phyloP scores from a whole-genome alignment of 305 asterid species.

The Salvia sclarea region DNA sequence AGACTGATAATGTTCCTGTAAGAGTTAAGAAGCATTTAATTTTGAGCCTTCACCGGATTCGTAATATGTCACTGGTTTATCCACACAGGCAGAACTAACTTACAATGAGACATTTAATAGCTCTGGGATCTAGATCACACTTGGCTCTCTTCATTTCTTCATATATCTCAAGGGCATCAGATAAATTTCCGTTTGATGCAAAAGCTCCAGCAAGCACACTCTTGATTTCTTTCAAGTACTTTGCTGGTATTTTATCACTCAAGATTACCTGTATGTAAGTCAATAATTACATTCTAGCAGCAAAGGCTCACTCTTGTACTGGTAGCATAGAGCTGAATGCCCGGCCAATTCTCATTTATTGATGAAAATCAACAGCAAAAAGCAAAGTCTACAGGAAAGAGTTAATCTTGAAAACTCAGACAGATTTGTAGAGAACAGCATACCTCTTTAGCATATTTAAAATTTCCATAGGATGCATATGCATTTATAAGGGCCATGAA shows the following conservation, averaged over 20 bases:
- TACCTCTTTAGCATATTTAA: constrained; percentile 83
- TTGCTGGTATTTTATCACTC: constrained; percentile 49
- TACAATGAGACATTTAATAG: constrained; percentile 69
- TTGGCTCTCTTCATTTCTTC: constrained; percentile 62
- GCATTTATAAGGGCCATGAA: constrained; percentile 85
- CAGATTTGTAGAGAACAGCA: constrained; percentile 20
- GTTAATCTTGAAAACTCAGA: constrained; percentile 20
- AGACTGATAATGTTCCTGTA: constrained; percentile 65
- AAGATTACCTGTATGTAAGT: constrained; percentile 54
- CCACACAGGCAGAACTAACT: constrained; percentile 38
- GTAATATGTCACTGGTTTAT: constrained; percentile 17
- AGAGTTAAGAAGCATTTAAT: constrained; percentile 25
- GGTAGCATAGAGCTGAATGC: neutral
- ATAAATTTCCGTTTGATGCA: constrained; percentile 74
- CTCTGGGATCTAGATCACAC: constrained; percentile 62
- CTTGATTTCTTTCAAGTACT: constrained; percentile 63
- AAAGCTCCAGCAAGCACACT: constrained; percentile 80
- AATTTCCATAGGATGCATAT: constrained; percentile 77
- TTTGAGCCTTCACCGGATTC: constrained; percentile 19
- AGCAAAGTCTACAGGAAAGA: constrained; percentile 13
- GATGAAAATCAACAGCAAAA: neutral
- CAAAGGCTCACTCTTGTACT: constrained; percentile 14
- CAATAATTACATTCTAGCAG: constrained; percentile 25
- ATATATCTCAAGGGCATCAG: constrained; percentile 70
- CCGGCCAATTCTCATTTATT: constrained; percentile 12